Percentiles rank a stretch among this genome's conserved stretches.
phyloP scores from a whole-genome alignment of 1,284 basidiomycete species.

The Trichosporon faecale region DNA sequence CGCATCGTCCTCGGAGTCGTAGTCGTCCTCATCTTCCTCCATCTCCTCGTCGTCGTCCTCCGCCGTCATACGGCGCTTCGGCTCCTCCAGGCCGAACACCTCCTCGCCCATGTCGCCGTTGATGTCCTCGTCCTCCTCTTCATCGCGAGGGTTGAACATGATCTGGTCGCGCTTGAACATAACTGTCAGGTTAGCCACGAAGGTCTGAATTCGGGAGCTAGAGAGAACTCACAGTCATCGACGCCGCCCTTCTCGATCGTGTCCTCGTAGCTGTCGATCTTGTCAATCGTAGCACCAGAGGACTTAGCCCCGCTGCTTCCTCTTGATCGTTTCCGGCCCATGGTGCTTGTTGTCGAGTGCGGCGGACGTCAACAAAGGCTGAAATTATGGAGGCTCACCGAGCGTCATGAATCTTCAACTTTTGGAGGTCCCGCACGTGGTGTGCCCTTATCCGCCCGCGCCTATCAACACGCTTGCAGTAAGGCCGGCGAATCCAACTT shows the following conservation, averaged over 20 bases:
- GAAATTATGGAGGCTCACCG: not conserved
- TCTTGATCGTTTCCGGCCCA: slow-evolving; percentile 44
- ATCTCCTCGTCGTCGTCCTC: slow-evolving; percentile 50
- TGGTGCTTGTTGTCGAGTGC: slow-evolving; percentile 8
- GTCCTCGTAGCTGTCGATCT: slow-evolving; percentile 51
- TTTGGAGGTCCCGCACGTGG: slow-evolving; percentile 18
- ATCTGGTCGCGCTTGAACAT: slow-evolving; percentile 67
- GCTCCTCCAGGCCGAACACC: slow-evolving; percentile 60
- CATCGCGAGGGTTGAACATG: slow-evolving; percentile 64
- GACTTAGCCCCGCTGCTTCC: slow-evolving; percentile 37
- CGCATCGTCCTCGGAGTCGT: slow-evolving; percentile 51
- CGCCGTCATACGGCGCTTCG: slow-evolving; percentile 40
- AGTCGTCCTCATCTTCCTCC: slow-evolving; percentile 40
- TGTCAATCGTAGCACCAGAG: slow-evolving; percentile 37
- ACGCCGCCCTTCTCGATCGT: slow-evolving; percentile 52
- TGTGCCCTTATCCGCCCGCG: not conserved
- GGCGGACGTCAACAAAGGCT: slow-evolving; percentile 3
- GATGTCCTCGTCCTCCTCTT: slow-evolving; percentile 52
- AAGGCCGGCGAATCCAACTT: not conserved
- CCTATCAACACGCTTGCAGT: not conserved
- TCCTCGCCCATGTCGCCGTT: slow-evolving; percentile 58
- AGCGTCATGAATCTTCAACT: slow-evolving; percentile 19
- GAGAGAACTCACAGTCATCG: slow-evolving; percentile 50
- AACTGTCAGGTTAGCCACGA: slow-evolving; percentile 32
- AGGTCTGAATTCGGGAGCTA: not conserved